Conservation (phyloP, 164 flowering plant species). For the Vitis vinifera region ASM3070453v1 NC_081810.1:2531001-2531500, state of each 20-base stretch:
- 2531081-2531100: conserved; percentile 89
- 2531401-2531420: too few species aligned
- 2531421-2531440: too few species aligned
- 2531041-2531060: conserved; percentile 59
- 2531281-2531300: conserved; percentile 86
- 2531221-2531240: conserved; percentile 82
- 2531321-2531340: not conserved
- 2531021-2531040: conserved; percentile 75
- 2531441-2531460: not conserved
- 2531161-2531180: conserved; percentile 66
- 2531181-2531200: conserved; percentile 89
- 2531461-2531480: not conserved
- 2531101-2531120: conserved; percentile 27
- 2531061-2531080: conserved; percentile 63
- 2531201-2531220: conserved; percentile 86
- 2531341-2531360: not conserved
- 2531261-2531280: conserved; percentile 78
- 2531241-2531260: conserved; percentile 79
- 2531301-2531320: conserved; percentile 46
- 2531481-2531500: not conserved
- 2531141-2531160: conserved; percentile 13
- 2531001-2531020: conserved; percentile 27
- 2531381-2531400: not conserved
- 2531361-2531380: not conserved
- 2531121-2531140: not conserved